Evolutionary conservation across 2,329 filamentous ascomycete genomes (phyloP), one percentile per base, ranked within the genome.

Genomic region (Phoma sp.): DNA sequence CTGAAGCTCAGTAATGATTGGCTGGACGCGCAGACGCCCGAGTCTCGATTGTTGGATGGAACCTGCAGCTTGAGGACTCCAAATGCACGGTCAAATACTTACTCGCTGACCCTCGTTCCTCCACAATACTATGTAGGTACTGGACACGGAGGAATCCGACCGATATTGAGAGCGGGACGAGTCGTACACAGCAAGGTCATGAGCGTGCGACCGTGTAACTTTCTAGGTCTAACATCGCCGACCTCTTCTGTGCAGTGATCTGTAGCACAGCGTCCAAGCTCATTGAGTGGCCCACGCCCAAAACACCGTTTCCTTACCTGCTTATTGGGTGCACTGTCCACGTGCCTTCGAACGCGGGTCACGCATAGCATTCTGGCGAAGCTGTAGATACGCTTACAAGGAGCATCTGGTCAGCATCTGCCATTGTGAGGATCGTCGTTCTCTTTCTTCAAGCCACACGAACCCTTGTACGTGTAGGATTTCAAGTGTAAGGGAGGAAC

Each of bases 231-330:
- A 56, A 63, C 58, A 50, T 72, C 68, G 72, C 61, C 68, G 70
- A 68, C 67, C 59, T 55, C 48, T 41, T 48, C 45, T 51, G 52
- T 55, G 46, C 46, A 50, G 52, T 51, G 52, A 55, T 51, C 36
- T 55, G 69, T 69, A 55, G 61, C 54, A 72, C 68, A 25, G 45
- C 63, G 41, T 53, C 43, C 35, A 45, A 55, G 33, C 36, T 52
- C 41, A 52, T 53, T 43, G 49, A 53, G 24, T 48, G 51, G 53
- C 54, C 57, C 59, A 57, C 58, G 54, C 35, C 36, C 12, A 46
- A 19, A 32, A 35, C 51, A 57, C 60, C 60, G 62, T 69, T 56
- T 66, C 65, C 63, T 72, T 67, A 68, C 66, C 68, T 61, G 59
- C 52, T 41, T 36, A 43, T 61, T 63, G 61, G 68, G 55, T 57